Percentiles rank a stretch among this genome's conserved stretches.
Conservation (phyloP, 2,329 filamentous ascomycete species). For the Pezicula neosporulosa region DNA sequence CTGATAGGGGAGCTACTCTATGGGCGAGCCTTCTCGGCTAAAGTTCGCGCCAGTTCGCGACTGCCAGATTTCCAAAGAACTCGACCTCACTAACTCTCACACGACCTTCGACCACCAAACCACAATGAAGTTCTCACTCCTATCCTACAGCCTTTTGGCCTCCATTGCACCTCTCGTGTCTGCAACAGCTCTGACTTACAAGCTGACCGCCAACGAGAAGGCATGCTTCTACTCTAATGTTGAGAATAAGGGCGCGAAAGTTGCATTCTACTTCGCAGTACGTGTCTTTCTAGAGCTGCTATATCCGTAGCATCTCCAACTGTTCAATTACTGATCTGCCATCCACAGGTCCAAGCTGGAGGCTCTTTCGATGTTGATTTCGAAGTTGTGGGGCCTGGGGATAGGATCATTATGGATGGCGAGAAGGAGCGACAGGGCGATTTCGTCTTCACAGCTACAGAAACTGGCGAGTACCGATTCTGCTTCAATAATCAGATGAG, state of each 20-base stretch:
- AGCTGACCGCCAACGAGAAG: conserved; percentile 84
- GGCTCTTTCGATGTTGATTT: conserved; percentile 98
- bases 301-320: not conserved
- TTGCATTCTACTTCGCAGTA: conserved; percentile 99
- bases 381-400: conserved; percentile 75
- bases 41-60: not conserved
- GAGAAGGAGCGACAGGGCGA: conserved; percentile 93
- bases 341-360: conserved; percentile 83
- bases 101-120: conserved; percentile 6
- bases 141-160: conserved; percentile 68
- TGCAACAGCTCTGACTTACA: conserved; percentile 92
- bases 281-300: conserved; percentile 28
- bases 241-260: conserved; percentile 76
- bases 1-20: not conserved
- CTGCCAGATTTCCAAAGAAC: conserved; percentile 13
- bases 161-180: conserved; percentile 67
- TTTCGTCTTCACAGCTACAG: conserved; percentile 93
- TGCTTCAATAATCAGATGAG: conserved; percentile 99
- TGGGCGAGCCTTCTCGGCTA: too few species aligned
- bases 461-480: conserved; percentile 87
- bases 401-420: conserved; percentile 79
- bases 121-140: conserved; percentile 62
- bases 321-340: not conserved
- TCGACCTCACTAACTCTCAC: not conserved
- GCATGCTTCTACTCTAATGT: conserved; percentile 91